Evolutionary conservation across 2,329 filamentous ascomycete genomes (phyloP).

Genomic region (Ophiocordyceps polyrhachis-furcata): DNA sequence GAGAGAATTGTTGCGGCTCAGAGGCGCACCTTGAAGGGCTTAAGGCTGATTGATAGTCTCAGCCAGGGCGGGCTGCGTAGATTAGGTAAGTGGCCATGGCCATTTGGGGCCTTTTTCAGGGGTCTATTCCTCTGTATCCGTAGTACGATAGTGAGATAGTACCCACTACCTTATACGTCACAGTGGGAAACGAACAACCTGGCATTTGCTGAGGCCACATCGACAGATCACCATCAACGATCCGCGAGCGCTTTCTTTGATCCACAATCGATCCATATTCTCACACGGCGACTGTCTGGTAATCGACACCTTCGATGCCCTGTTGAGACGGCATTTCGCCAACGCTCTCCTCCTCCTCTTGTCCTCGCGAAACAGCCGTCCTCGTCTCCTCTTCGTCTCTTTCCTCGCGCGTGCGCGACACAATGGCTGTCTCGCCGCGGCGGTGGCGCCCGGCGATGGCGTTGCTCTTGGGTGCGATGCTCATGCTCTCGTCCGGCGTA

Average conservation of each 20-base stretch:
- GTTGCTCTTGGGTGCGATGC: slow-evolving; percentile 18
- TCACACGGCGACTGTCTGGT: not conserved
- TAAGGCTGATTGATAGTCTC: not conserved
- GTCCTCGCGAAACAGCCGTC: not conserved
- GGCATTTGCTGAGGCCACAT: not conserved
- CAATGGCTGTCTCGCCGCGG: slow-evolving; percentile 16
- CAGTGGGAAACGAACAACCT: not conserved
- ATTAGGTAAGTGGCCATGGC: not conserved
- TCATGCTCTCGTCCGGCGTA: slow-evolving; percentile 23
- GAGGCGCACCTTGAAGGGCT: not conserved
- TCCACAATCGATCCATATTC: not conserved
- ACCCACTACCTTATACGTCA: no score
- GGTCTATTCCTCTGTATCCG: not conserved
- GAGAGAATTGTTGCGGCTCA: no score
- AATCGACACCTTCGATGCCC: not conserved
- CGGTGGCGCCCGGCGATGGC: slow-evolving; percentile 14
- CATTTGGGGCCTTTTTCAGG: not conserved
- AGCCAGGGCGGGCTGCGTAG: not conserved
- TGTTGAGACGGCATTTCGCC: not conserved
- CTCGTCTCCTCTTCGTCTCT: not conserved
- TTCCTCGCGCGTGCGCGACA: slow-evolving; percentile 3
- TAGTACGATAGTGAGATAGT: not conserved
- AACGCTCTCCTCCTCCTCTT: not conserved
- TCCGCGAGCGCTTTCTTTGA: not conserved
- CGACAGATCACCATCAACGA: not conserved